phyloP scores from a whole-genome alignment of 1,284 basidiomycete species.

The Apiotrichum gamsii region DNA sequence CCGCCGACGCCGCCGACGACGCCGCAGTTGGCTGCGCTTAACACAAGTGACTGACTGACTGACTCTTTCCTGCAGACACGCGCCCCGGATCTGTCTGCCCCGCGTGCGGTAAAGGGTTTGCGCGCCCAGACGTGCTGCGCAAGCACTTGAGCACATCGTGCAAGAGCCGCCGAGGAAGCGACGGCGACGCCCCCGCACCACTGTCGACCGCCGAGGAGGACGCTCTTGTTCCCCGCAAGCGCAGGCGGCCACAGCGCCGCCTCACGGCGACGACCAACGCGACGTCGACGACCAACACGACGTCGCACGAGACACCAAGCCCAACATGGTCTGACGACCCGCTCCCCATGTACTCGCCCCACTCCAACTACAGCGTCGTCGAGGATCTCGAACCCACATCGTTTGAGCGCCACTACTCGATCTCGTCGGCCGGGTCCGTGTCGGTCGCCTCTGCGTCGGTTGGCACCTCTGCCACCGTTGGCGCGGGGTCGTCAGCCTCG shows the following conservation, averaged over 20 bases:
- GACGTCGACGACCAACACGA: not conserved
- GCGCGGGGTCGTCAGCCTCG: not conserved
- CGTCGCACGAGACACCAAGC: too few relatives aligned
- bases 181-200: slow-evolving; percentile 15
- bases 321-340: too few relatives aligned
- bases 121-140: slow-evolving; percentile 20
- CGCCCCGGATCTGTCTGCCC: slow-evolving; percentile 16
- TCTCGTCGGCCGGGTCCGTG: not conserved
- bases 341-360: too few relatives aligned
- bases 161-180: slow-evolving; percentile 16
- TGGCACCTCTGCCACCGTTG: not conserved
- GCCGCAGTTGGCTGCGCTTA: too few relatives aligned
- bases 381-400: too few relatives aligned
- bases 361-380: too few relatives aligned
- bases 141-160: slow-evolving; percentile 22
- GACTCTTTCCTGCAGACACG: too few relatives aligned
- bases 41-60: too few relatives aligned
- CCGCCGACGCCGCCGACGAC: too few relatives aligned
- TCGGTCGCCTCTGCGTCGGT: not conserved
- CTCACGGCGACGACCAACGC: slow-evolving; percentile 1
- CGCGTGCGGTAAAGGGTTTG: slow-evolving; percentile 21
- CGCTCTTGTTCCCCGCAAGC: slow-evolving; percentile 17
- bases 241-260: slow-evolving; percentile 15
- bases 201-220: slow-evolving; percentile 18
- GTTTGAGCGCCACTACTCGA: too few relatives aligned